These are phyloP conservation scores for Albatrellus ellisii DNA, from an alignment of 768 basidiomycete species.

Conservation along the genomic window DNA sequence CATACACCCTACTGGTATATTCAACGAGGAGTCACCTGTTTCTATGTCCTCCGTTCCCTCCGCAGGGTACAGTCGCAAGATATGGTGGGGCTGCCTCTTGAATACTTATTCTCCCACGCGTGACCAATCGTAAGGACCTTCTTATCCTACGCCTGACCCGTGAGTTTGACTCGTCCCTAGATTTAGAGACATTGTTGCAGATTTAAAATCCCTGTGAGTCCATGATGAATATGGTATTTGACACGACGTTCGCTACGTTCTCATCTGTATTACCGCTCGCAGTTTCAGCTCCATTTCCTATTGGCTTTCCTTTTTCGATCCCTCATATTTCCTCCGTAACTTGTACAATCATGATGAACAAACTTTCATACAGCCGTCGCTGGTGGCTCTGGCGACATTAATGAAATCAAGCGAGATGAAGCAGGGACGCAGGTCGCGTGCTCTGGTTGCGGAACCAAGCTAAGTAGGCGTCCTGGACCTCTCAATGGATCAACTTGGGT, in stretches of 20 bases:
- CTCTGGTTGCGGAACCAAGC: slow-evolving; percentile 44
- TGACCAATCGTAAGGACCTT: slow-evolving; percentile 28
- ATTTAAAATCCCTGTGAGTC: slow-evolving; percentile 40
- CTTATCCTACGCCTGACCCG: not conserved
- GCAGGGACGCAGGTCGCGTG: slow-evolving; percentile 36
- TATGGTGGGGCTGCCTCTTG: slow-evolving; percentile 39
- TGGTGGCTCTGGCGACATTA: slow-evolving; percentile 60
- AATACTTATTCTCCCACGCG: slow-evolving; percentile 26
- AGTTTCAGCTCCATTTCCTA: slow-evolving; percentile 55
- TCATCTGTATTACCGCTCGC: not conserved
- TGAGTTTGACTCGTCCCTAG: slow-evolving; percentile 19
- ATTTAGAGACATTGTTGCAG: slow-evolving; percentile 33
- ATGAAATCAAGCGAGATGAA: slow-evolving; percentile 64
- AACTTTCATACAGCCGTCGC: slow-evolving; percentile 50
- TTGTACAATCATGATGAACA: slow-evolving; percentile 41
- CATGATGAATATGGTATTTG: slow-evolving; percentile 1
- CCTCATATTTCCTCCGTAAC: slow-evolving; percentile 36
- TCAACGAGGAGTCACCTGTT: slow-evolving; percentile 1
- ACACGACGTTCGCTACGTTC: slow-evolving; percentile 2
- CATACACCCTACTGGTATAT: slow-evolving; percentile 8
- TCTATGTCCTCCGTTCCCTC: slow-evolving; percentile 16
- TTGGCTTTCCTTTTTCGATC: slow-evolving; percentile 58
- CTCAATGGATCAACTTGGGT: slow-evolving; percentile 43
- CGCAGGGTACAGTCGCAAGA: slow-evolving; percentile 22
- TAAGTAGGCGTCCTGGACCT: slow-evolving; percentile 35